Conservation (phyloP, 805 yeast genomes). For the Yamadazyma olivae region DNA sequence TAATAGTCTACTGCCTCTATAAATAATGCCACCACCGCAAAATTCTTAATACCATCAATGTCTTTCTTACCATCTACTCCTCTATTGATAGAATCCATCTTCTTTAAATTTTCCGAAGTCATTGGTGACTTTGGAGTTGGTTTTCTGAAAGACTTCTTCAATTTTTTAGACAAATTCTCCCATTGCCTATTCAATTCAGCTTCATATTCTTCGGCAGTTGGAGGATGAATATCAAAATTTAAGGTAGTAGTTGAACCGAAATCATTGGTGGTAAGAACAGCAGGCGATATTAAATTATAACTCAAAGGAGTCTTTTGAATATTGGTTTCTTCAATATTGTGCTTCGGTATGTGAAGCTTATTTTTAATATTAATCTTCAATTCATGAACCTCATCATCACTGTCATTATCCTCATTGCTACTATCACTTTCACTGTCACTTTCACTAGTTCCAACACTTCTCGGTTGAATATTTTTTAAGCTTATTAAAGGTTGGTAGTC, state of each 20-base stretch:
- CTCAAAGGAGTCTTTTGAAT: constrained; percentile 16
- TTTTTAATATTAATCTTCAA: constrained; percentile 1
- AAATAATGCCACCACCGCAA: constrained; percentile 66
- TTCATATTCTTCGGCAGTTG: constrained; percentile 64
- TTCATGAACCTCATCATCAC: neutral
- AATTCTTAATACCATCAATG: constrained; percentile 61
- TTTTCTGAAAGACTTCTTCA: constrained; percentile 65
- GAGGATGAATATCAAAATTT: constrained; percentile 36
- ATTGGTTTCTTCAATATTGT: constrained; percentile 1
- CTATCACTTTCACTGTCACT: constrained; percentile 6
- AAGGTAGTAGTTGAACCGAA: constrained; percentile 26
- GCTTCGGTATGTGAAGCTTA: constrained; percentile 4
- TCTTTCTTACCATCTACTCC: constrained; percentile 81
- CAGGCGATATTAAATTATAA: constrained; percentile 24
- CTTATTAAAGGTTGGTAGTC: constrained; percentile 29
- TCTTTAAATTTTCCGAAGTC: constrained; percentile 50
- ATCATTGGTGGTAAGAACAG: constrained; percentile 6
- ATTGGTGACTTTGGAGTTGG: constrained; percentile 69
- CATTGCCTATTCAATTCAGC: constrained; percentile 62
- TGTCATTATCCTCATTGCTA: constrained; percentile 3
- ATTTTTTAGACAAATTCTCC: constrained; percentile 52
- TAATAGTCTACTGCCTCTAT: constrained; percentile 69
- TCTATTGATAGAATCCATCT: constrained; percentile 67
- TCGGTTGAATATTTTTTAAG: constrained; percentile 28
- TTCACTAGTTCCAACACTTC: constrained; percentile 10